Percentiles rank a stretch among this genome's conserved stretches.
These are phyloP conservation scores for Closterium sp. DNA, from an alignment of 139 green algal genomes.

Conservation along the genomic window DNA sequence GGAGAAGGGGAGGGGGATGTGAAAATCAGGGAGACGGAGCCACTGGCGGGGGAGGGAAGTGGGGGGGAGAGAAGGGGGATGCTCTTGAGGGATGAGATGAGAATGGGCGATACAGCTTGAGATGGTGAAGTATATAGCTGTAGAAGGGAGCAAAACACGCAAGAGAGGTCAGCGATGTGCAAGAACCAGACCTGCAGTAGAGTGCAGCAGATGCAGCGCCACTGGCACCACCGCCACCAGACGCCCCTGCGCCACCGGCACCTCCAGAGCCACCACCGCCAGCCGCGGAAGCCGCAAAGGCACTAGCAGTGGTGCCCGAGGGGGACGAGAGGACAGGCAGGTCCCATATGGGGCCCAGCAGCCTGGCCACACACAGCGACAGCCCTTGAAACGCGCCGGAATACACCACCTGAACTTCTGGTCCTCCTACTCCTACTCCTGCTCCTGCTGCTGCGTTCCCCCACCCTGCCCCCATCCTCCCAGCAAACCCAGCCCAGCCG, in stretches of 20 bases:
- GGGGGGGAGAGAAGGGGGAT: too few relatives aligned
- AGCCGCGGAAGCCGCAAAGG: background rate
- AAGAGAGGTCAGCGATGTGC: too few relatives aligned
- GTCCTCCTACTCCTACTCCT: constrained; percentile 55
- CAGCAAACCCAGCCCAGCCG: background rate
- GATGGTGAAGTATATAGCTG: too few relatives aligned
- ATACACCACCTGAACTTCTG: constrained; percentile 62
- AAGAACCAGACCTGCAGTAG: background rate
- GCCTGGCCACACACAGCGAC: constrained; percentile 69
- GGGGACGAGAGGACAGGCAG: constrained; percentile 43
- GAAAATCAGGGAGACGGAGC: background rate
- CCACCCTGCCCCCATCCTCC: background rate
- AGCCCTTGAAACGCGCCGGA: constrained; percentile 76
- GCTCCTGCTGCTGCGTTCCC: constrained; percentile 57
- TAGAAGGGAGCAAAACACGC: too few relatives aligned
- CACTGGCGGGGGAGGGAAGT: too few relatives aligned
- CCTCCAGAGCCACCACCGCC: background rate
- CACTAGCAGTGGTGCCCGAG: background rate
- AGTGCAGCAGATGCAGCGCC: background rate
- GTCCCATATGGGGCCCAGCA: constrained; percentile 80
- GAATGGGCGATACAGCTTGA: background rate
- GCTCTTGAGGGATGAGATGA: background rate
- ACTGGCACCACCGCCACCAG: background rate
- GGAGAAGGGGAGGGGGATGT: too few relatives aligned
- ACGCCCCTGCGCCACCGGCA: background rate